Evolutionary conservation across 441 rosid species (phyloP), one percentile per base, ranked within the genome.

Genomic region (Syzygium syzygioides): DNA sequence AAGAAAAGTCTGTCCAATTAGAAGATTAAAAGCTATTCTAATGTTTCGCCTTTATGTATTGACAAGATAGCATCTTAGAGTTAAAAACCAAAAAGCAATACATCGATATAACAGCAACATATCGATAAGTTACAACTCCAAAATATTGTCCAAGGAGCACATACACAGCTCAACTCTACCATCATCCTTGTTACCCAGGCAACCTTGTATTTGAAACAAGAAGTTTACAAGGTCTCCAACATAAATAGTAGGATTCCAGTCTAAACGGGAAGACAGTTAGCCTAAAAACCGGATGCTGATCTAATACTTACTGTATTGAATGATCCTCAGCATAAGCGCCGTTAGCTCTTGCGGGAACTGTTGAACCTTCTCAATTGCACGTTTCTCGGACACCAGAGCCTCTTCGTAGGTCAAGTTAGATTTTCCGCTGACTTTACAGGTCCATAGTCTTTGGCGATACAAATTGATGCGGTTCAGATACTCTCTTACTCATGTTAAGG

Each of bases 311-410:
- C 99, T 98, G 89, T 93, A 98, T 88, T 98, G 99, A 90, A 98
- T 94, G 88, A 93, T 92, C 48, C 26, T 93, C 90, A 98, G 90
- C 57, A 96, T 98, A 90, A 95, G 96, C 60, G 91, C 92, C 89
- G 94, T 94, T 88, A 97, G 94, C 92, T 96, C 98, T 87, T 93
- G 88, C 32, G 99, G 95, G 84, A 98, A 92, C 87, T 93, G 94
- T 92, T 96, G 98, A 92, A 96, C 97, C 93, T 93, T 98, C 93
- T 94, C 93, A 86, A 89, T 85, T 17, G 97, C 98, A 62, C 80
- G 89, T 90, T 93, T 96, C 92, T 98, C 99, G 48, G 96, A 96
- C 45, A 96, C 96, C 94, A 97, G 92, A 87, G 99, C 99, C 95
- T 96, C 99, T 92, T 98, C 99, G 86, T 93, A 98, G 80, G 99